Evolutionary conservation across 768 basidiomycete genomes (phyloP).

Genomic region (Pleurotus tuoliensis): DNA sequence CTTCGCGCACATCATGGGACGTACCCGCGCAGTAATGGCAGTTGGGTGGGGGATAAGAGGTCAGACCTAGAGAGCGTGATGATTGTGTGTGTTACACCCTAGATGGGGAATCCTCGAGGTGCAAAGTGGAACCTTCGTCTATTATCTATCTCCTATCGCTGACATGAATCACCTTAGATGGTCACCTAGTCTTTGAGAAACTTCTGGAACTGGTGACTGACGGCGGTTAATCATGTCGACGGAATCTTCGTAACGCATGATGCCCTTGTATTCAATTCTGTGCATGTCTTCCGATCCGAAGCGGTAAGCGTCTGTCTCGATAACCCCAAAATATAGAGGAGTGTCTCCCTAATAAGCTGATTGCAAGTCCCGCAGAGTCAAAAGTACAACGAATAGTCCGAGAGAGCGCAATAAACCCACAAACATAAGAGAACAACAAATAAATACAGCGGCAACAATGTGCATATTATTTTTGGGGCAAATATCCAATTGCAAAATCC

Average conservation of each 20-base stretch:
- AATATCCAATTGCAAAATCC: not conserved
- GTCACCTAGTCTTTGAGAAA: not conserved
- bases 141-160: slow-evolving; percentile 7
- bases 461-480: slow-evolving; percentile 2
- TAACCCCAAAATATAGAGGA: not conserved
- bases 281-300: slow-evolving; percentile 1
- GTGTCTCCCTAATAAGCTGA: not conserved
- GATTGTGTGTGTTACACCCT: slow-evolving; percentile 3
- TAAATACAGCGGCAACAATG: slow-evolving; percentile 1
- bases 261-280: not conserved
- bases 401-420: not conserved
- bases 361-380: not conserved
- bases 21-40: not conserved
- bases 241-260: not conserved
- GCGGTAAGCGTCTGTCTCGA: not conserved
- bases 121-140: not conserved
- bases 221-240: slow-evolving; percentile 1
- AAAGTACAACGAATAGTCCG: not conserved
- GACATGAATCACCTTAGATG: slow-evolving; percentile 4
- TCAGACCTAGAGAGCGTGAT: not conserved
- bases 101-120: slow-evolving; percentile 7
- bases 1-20: slow-evolving; percentile 1
- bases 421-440: not conserved
- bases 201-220: slow-evolving; percentile 4
- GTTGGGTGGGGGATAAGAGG: not conserved